phyloP scores from a whole-genome alignment of 2,329 filamentous ascomycete species.

The Chrysosphaeria jannelii region DNA sequence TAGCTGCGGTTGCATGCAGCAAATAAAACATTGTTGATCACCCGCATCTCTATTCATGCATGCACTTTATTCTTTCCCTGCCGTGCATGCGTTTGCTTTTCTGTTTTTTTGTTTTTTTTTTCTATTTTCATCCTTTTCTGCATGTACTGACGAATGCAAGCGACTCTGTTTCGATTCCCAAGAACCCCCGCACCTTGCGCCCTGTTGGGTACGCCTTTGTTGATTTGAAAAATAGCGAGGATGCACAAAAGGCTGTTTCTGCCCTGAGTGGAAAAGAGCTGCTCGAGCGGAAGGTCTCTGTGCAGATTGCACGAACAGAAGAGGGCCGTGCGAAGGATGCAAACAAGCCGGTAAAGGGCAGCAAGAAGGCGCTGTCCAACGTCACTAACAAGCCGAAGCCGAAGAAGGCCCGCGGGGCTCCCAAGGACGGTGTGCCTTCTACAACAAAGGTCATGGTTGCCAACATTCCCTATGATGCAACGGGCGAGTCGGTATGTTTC shows the following conservation, averaged over 20 bases:
- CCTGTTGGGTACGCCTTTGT: conserved; percentile 98
- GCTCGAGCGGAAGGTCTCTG: conserved; percentile 93
- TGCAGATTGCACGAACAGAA: conserved; percentile 93
- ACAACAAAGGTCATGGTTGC: conserved; percentile 99
- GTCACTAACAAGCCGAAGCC: conserved; percentile 26
- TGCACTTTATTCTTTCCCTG: not conserved
- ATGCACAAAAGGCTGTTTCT: conserved; percentile 82
- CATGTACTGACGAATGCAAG: conserved; percentile 16
- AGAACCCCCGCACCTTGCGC: conserved; percentile 95
- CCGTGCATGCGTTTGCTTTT: not conserved
- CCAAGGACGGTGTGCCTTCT: conserved; percentile 87
- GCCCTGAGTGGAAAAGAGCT: conserved; percentile 96
- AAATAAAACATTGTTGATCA: no score
- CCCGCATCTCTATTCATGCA: not conserved
- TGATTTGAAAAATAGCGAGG: conserved; percentile 76
- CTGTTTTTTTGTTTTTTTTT: not conserved
- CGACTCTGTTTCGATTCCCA: conserved; percentile 95
- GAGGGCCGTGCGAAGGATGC: conserved; percentile 46
- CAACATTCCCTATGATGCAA: conserved; percentile 93
- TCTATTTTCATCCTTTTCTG: not conserved
- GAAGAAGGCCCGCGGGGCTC: conserved; percentile 42
- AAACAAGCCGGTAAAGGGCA: no score
- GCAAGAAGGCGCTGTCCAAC: conserved; percentile 28
- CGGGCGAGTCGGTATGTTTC: conserved; percentile 62
- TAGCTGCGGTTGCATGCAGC: no score